Base-by-base conservation (phyloP, 2,329 filamentous ascomycete species). In the Fusarium multiceps region DNA sequence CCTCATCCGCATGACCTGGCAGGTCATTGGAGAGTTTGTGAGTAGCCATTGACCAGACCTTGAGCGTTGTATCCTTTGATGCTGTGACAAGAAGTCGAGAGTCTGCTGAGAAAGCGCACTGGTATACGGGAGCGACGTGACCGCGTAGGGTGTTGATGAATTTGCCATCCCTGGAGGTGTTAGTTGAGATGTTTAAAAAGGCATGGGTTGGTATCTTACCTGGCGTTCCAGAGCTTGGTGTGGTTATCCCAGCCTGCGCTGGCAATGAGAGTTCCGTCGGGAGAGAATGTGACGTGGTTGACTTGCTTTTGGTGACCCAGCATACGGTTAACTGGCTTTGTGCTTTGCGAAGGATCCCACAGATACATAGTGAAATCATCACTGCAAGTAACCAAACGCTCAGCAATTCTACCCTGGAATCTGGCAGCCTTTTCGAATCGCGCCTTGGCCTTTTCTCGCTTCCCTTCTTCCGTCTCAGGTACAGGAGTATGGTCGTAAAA, bases 281-380 rank as follows among this genome's bases (percentile, higher is more conserved):
- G 94, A 1, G 93, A 97, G 81, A 98, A 98, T 0, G 91, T 92
- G 49, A 98, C 94, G 78, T 98, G 93, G 79, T 98, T 98, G 72
- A 98, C 94, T 77, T 95, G 93, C 82, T 98, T 98, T 79, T 98
- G 93, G 76, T 99, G 96, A 4, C 96, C 96, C n/a, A 93, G 82
- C 81, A 98, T 87, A 34, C 94, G 87, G n/a, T 93, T 92, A 6
- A 98, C 84, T 1, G 95, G 94, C 79, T 98, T 98, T 10, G 86
- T 92, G 6, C 91, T 90, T 63, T 86, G 80, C 12, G 90, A 85
- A 0, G 94, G 94, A 64, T 97, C 93, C 95, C 95, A 99, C 10
- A 99, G 86, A 78, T 94, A 97, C 87, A 99, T 95, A 8, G 94
- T 97, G 79, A 94, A 97, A 79, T 99, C 96, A 77, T 98, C 96